A percentile compares a stretch with the other conserved stretches of the same genome.
phyloP scores from a whole-genome alignment of 305 asterid species.

The Fraxinus sp. region DNA sequence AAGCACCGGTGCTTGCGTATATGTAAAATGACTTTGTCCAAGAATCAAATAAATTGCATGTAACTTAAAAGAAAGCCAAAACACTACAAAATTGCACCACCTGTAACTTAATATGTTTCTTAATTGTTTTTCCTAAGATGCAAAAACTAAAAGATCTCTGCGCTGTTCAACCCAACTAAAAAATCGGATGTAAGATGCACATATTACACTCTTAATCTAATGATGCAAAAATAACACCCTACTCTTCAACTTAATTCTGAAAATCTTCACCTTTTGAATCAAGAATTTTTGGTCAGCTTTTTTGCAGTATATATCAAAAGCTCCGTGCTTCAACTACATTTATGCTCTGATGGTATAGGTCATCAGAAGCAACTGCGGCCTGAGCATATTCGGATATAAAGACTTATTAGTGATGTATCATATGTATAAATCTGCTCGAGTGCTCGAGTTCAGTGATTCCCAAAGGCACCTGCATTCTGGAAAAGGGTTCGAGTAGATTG shows the following conservation, averaged over 20 bases:
- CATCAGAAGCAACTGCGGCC: constrained; percentile 7
- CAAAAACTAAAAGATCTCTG: neutral
- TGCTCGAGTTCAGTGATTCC: constrained; percentile 50
- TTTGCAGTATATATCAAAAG: neutral
- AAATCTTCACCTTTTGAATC: constrained; percentile 7
- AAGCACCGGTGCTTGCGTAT: neutral
- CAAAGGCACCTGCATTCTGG: constrained; percentile 84
- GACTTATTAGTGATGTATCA: constrained; percentile 3
- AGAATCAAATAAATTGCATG: neutral
- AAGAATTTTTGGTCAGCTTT: neutral
- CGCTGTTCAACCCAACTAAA: neutral
- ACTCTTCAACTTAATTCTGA: constrained; percentile 16
- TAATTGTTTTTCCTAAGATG: neutral
- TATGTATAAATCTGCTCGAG: constrained; percentile 36
- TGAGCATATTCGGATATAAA: neutral
- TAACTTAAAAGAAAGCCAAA: neutral
- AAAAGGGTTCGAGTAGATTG: constrained; percentile 66
- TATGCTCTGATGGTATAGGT: neutral
- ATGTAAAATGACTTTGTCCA: neutral
- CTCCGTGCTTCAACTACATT: neutral
- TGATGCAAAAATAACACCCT: constrained; percentile 1
- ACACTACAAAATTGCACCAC: neutral
- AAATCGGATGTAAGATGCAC: neutral
- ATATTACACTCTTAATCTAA: neutral
- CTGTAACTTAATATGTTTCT: neutral